Base-by-base conservation (phyloP, 1,139 yeast genomes). In the Suhomyces anneliseae region DNA sequence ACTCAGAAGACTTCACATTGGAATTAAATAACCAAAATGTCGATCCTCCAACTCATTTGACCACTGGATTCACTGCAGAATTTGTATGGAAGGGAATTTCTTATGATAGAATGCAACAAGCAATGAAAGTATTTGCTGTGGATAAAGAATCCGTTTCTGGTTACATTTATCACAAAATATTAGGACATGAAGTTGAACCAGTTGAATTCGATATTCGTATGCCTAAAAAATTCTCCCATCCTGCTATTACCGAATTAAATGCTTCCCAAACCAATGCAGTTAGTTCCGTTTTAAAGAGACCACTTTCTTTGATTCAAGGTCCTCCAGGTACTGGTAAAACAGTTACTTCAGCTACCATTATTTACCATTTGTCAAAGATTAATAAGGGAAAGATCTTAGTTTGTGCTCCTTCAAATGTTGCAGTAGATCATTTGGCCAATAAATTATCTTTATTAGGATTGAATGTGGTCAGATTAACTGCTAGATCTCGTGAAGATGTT, bases 261-360 rank as follows among this genome's bases (percentile, higher is more conserved):
- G 73, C 73, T 15, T 88, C 96, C 1, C 98, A 92, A 66, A 77
- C 78, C 2, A 81, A 80, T 58, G 97, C 97, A 0, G 92, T 92
- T 27, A 74, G 78, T 47, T 69, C 81, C 6, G 97, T 87, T 1
- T 68, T 92, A 50, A 80, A 79, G 58, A 75, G 83, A 56, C 97
- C 97, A 2, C 72, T 92, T 39, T 82, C 96, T 7, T 76, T 92
- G 58, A 90, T 92, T 54, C 98, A 92, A 65, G 98, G 98, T 15
- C 98, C 98, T n/a, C 98, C 98, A 2, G 96, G 96, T 51, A 92
- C 98, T 0, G 98, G 98, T 62, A 92, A 92, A 64, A 92, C 98
- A 0, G 96, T 90, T 11, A 90, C 96, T 0, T 89, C 97, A 0
- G 95, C 97, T 4, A 85, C 96, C 0, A 88, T 92, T 53, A 81